Conservation (phyloP, 108 stramenopile species). For the Stephanodiscus minutulus region DNA sequence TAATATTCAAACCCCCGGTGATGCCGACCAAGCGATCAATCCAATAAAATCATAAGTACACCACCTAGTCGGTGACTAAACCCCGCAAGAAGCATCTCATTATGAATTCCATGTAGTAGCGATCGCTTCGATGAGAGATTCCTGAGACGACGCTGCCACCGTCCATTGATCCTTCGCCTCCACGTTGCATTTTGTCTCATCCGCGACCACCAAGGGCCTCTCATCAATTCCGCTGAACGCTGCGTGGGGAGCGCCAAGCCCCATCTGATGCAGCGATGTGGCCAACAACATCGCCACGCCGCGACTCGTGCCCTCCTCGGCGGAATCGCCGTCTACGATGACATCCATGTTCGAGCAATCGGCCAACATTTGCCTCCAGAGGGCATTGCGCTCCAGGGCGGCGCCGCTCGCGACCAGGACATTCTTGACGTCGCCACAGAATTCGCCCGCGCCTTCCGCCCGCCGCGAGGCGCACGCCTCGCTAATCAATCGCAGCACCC, state of each 20-base stretch:
- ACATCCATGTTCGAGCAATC: conserved; percentile 64
- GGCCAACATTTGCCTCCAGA: conserved; percentile 82
- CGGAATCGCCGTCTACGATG: conserved; percentile 61
- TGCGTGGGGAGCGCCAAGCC: neutral
- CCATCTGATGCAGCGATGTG: conserved; percentile 7
- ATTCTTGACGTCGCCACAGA: neutral
- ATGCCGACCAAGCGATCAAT: too few relatives aligned
- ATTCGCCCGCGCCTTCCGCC: neutral
- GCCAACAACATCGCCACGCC: conserved; percentile 70
- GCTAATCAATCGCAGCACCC: conserved; percentile 54
- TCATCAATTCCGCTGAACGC: neutral
- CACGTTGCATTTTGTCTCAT: neutral
- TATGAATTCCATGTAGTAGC: conserved; percentile 4
- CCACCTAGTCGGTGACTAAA: neutral
- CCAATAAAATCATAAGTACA: neutral
- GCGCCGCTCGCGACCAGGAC: conserved; percentile 75
- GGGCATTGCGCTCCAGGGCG: conserved; percentile 70
- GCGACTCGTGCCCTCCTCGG: conserved; percentile 72
- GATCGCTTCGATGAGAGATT: conserved; percentile 9
- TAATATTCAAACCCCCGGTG: too few relatives aligned
- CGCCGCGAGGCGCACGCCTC: conserved; percentile 2
- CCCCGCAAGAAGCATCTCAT: neutral
- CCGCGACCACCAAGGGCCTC: neutral
- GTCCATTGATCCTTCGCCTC: neutral
- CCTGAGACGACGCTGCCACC: neutral